These are phyloP conservation scores for Solanum rostratum DNA, from an alignment of 257 asterid genomes.

Conservation along the genomic window DNA sequence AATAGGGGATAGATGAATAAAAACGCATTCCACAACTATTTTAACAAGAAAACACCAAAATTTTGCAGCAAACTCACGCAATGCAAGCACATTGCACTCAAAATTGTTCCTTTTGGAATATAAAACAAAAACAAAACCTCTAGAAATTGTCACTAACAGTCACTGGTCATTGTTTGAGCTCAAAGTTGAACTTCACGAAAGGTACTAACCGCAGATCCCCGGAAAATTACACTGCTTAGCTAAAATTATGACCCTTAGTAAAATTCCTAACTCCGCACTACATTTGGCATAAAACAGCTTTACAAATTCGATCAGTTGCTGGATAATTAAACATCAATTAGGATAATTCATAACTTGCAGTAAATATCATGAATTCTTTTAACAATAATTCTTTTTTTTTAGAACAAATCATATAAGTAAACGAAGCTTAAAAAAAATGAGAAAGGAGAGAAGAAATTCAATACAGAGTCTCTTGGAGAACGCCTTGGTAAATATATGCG, in stretches of 20 bases:
- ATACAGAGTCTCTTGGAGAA: conserved; percentile 89
- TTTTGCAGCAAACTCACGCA: background rate
- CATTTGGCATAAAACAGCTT: background rate
- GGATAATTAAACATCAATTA: background rate
- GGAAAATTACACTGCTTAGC: background rate
- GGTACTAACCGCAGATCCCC: background rate
- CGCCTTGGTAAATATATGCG: conserved; percentile 92
- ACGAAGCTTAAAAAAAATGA: background rate
- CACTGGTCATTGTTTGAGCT: background rate
- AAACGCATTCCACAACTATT: background rate
- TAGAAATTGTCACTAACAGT: background rate
- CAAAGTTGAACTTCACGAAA: background rate
- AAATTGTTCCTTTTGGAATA: background rate
- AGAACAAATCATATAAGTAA: background rate
- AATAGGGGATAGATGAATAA: background rate
- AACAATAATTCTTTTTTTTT: too few relatives aligned
- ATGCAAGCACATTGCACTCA: background rate
- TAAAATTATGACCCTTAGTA: background rate
- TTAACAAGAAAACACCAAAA: background rate
- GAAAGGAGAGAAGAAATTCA: background rate
- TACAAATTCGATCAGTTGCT: background rate
- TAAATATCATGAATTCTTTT: background rate
- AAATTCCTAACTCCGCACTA: background rate
- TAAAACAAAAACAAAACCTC: background rate
- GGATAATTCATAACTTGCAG: background rate